A percentile compares a stretch with the other conserved stretches of the same genome.
phyloP scores from a whole-genome alignment of 768 basidiomycete species.

The Cyathus striatus region DNA sequence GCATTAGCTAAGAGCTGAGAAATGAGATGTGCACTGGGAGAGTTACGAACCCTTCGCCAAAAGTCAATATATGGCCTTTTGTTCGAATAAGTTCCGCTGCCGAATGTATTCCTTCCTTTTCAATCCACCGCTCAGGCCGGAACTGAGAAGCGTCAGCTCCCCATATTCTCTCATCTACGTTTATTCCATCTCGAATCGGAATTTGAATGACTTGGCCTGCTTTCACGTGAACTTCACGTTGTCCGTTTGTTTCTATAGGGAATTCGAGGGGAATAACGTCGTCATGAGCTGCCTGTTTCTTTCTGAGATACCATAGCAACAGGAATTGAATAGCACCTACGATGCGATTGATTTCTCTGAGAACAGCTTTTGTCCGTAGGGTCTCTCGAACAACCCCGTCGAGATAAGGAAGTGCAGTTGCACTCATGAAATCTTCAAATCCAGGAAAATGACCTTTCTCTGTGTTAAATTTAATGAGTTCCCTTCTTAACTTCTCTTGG shows the following conservation, averaged over 20 bases:
- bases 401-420: constrained; percentile 10
- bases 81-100: no score
- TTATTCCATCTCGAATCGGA: constrained; percentile 9
- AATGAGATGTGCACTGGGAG: neutral
- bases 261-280: constrained; percentile 10
- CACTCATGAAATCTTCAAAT: constrained; percentile 7
- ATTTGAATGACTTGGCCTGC: constrained; percentile 7
- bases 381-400: constrained; percentile 13
- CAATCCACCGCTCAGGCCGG: constrained; percentile 3
- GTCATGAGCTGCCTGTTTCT: constrained; percentile 7
- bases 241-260: constrained; percentile 4
- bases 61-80: neutral
- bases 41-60: neutral
- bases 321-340: constrained; percentile 2
- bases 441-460: neutral
- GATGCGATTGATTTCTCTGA: constrained; percentile 7
- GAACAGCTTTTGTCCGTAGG: constrained; percentile 8
- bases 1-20: neutral
- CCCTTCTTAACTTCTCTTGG: neutral
- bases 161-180: constrained; percentile 9
- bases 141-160: constrained; percentile 7
- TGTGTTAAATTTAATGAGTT: neutral
- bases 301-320: no score
- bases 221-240: constrained; percentile 3
- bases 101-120: no score